Base-by-base conservation (phyloP, 352 stramenopile species). In the Phytophthora sojae region DNA sequence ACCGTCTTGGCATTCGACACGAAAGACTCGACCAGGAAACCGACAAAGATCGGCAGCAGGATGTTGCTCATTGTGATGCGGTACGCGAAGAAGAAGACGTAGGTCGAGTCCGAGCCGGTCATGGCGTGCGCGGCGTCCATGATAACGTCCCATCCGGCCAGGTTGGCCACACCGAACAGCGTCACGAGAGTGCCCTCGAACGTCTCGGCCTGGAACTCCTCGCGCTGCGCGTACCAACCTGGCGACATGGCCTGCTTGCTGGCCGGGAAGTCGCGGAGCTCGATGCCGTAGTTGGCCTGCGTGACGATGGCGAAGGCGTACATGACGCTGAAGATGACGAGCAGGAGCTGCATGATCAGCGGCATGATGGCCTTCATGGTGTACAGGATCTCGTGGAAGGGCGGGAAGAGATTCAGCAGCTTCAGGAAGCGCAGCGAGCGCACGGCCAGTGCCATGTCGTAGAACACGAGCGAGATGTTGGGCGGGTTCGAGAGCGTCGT, bases 1-100 rank as follows among this genome's bases (percentile, higher is more conserved):
- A 91, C 75, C 1, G 69, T 83, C 72, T 92, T 92, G 56, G 82
- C 83, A 57, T 92, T 95, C 11, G 85, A 92, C 2, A 90, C 84
- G 54, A 95, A 95, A 23, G 85, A 92, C 64, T 95, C 88, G 23
- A 95, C 88, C 19, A 95, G 75, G 71, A 95, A 95, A 90, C 88
- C 88, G 23, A 94, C 86, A 55, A 95, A 92, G 62, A 95, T 95
- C 5, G 88, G 88, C 47, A 95, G 66, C 42, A 95, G 63, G 50
- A 95, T 92, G 67, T 93, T 95, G 64, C 75, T 86, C 76, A 95
- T 94, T 1, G 85, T 83, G 67, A 95, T 92, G 56, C 88, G 88
- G 74, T 91, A 95, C 19, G 73, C 80, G 66, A 95, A 95, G 64
- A 95, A 95, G 65, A 92, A 95, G 37, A 92, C 67, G 59, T 92